Evolutionary conservation across 352 stramenopile species (phyloP), one percentile per base, ranked within the genome.

Genomic region (Globisporangium recalcitrans): DNA sequence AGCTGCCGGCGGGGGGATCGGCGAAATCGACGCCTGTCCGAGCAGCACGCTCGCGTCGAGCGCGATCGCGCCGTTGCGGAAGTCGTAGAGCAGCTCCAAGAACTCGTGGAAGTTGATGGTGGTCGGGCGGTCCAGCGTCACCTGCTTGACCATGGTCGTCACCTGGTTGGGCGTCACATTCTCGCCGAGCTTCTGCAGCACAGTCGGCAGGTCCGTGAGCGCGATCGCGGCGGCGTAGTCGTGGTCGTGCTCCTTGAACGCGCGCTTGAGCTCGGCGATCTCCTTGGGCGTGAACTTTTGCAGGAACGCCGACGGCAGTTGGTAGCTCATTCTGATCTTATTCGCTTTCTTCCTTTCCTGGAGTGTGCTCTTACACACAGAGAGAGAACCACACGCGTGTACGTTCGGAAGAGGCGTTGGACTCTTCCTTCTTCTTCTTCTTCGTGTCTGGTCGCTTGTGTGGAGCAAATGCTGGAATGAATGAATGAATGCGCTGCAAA

Each of bases 231-330:
- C 86, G 13, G 72, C 72, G 51, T 79, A 82, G 70, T 95, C 80
- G 53, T 62, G 65, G 69, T 95, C 86, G 57, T 91, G 87, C 73
- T 90, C 78, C 60, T 91, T 90, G 69, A 95, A 95, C 32, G 88
- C 80, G 63, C 80, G 77, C 69, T 93, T 92, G 67, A 91, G 74
- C 68, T 93, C 81, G 63, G 93, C 79, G 70, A 92, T 93, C 70
- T 95, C 86, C 65, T 90, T 91, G 66, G 85, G 86, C 62, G 82
- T 86, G 64, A 95, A 93, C 65, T 93, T 93, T 61, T 93, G 85
- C 54, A 95, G 60, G 62, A 93, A 95, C 49, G 76, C 70, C 29
- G 83, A 92, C 34, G 83, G 86, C 22, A 95, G 69, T 56, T 91
- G 80, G 76, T 95, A 95, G 71, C 83, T 91, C 85, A 95, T 95